Percentiles rank a stretch among this genome's conserved stretches.
Evolutionary conservation across 2,329 filamentous ascomycete species (phyloP).

Genomic region (Aspergillus neoniger): DNA sequence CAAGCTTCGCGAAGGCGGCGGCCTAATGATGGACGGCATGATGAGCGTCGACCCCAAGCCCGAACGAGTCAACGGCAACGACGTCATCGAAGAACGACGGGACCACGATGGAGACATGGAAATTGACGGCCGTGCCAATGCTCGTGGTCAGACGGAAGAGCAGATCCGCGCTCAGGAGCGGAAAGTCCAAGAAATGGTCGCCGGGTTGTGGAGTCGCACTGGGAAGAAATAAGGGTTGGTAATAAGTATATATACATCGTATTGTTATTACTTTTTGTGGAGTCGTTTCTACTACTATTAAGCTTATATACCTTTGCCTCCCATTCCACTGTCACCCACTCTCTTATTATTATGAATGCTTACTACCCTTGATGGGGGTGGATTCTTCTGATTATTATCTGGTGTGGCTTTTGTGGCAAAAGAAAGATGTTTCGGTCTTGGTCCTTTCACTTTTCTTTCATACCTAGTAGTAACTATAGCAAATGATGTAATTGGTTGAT

Average conservation of each 20-base stretch:
- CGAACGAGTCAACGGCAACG: conserved; percentile 47
- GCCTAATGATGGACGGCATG: conserved; percentile 64
- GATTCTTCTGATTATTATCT: neutral
- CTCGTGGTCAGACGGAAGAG: conserved; percentile 62
- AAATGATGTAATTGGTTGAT: too few relatives aligned
- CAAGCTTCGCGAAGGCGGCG: conserved; percentile 63
- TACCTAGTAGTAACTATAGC: neutral
- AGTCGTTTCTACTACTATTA: neutral
- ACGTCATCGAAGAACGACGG: conserved; percentile 42
- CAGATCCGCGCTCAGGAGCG: conserved; percentile 64
- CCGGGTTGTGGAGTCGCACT: conserved; percentile 55
- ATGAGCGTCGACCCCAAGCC: conserved; percentile 58
- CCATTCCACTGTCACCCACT: neutral
- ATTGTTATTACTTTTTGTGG: neutral
- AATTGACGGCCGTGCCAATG: conserved; percentile 61
- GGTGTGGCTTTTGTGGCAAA: neutral
- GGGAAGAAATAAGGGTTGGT: conserved; percentile 4
- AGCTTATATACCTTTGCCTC: neutral
- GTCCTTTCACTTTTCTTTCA: neutral
- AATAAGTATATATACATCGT: neutral
- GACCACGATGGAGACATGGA: conserved; percentile 46
- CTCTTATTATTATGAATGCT: neutral
- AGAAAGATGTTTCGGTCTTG: neutral
- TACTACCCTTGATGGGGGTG: neutral
- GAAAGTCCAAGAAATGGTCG: conserved; percentile 59